Evolutionary conservation across 2,329 filamentous ascomycete genomes (phyloP).

Genomic region (Helotiales sp.): DNA sequence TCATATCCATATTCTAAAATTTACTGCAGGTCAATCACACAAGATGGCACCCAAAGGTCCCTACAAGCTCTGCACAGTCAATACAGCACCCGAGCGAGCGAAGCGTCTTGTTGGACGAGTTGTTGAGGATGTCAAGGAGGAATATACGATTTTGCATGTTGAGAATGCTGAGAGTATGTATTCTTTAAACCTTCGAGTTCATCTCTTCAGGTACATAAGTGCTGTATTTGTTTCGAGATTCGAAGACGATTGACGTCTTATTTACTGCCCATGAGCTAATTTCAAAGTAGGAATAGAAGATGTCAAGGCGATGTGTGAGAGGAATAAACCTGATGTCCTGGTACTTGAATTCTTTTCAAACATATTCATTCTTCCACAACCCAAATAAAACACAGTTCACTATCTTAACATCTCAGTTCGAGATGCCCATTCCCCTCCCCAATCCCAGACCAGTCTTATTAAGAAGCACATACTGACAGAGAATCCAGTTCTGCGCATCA

Average conservation of each 20-base stretch:
- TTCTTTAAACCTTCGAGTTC: too few relatives aligned
- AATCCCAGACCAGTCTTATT: not conserved
- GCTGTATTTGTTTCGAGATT: too few relatives aligned
- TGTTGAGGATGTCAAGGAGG: slow-evolving; percentile 63
- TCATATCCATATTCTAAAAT: not conserved
- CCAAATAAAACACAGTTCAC: not conserved
- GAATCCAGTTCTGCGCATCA: slow-evolving; percentile 63
- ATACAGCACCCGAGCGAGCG: slow-evolving; percentile 69
- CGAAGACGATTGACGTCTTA: not conserved
- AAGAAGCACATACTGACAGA: not conserved
- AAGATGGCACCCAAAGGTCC: slow-evolving; percentile 54
- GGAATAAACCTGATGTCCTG: slow-evolving; percentile 58
- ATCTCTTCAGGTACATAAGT: too few relatives aligned
- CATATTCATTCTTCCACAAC: not conserved
- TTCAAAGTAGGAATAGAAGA: slow-evolving; percentile 54
- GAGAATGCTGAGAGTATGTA: slow-evolving; percentile 65
- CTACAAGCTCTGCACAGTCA: slow-evolving; percentile 69
- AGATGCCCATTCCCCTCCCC: not conserved
- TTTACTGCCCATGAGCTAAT: slow-evolving; percentile 9
- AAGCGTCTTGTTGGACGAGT: slow-evolving; percentile 65
- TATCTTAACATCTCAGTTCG: not conserved
- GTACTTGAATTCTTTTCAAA: slow-evolving; percentile 45
- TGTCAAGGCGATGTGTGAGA: slow-evolving; percentile 57
- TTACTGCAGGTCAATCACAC: not conserved
- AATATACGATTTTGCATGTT: slow-evolving; percentile 65